Base-by-base conservation (phyloP, 108 stramenopile genomes). In the Pseudonitzschia delicatissima region DNA sequence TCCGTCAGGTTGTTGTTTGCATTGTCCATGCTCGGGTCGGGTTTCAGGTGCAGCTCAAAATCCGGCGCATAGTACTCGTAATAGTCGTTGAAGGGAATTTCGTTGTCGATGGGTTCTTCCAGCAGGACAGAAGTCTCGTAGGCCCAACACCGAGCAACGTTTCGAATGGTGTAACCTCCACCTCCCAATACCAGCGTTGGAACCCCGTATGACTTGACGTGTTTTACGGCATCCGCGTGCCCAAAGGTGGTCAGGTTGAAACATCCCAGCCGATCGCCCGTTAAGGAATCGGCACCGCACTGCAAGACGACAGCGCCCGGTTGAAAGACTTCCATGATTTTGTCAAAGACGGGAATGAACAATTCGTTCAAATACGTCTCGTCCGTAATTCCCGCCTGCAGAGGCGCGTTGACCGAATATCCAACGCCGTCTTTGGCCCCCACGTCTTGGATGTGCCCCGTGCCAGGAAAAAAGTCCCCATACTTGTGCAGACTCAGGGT, bases 41-140 rank as follows among this genome's bases (percentile, higher is more conserved):
- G 90, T 15, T 82, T 85, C 48, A 99, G 69, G 77, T 99, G 99
- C 53, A 99, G 77, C 74, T 96, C 89, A 78, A 87, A 98, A 68
- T 98, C 96, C 6, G 99, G 99, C 1, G 96, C 93, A 80, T 93
- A 99, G 78, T 98, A 99, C 78, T 99, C 98, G 81, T 85, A 97
- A 84, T 98, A 99, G 69, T 99, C 97, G 81, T 99, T 99, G 85
- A 91, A 96, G 15, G 99, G 99, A 57, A 99, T 95, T 13, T 96
- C 91, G 66, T 99, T 92, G 18, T 87, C 65, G 45, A 98, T 75
- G 23, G 71, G 62, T 26, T 78, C 68, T 50, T 90, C 90, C 51
- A 88, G 59, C 45, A 93, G 55, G 13, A 97, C 94, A 8, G 94
- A 80, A 17, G 98, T 99, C 65, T 99, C 98, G 69, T 94, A 97